A percentile compares a stretch with the other conserved stretches of the same genome.
These are phyloP conservation scores for Penicillium macrosclerotiorum DNA, from an alignment of 495 filamentous ascomycete species.

Conservation along the genomic window DNA sequence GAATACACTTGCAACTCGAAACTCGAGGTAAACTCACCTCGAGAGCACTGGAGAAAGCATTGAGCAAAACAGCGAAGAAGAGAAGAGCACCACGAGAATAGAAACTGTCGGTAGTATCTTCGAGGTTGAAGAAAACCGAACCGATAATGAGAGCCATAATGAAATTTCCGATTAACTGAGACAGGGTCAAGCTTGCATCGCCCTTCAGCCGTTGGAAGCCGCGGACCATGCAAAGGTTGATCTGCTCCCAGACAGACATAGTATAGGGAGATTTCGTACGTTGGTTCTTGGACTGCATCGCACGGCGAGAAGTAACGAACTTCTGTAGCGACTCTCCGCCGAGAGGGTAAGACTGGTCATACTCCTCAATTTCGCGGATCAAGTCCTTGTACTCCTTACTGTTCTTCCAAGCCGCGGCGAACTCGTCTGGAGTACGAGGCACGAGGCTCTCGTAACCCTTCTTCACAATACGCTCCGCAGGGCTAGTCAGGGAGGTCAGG, in stretches of 20 bases:
- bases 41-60: conserved; percentile 80
- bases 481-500: conserved; percentile 71
- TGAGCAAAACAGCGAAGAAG: conserved; percentile 90
- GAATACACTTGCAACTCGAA: too few species aligned
- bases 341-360: conserved; percentile 43
- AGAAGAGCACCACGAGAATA: conserved; percentile 80
- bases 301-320: conserved; percentile 41
- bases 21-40: conserved; percentile 58
- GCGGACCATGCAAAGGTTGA: conserved; percentile 50
- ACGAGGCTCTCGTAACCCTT: conserved; percentile 62
- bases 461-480: conserved; percentile 62
- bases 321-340: conserved; percentile 38
- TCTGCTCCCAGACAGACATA: conserved; percentile 44
- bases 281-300: conserved; percentile 43
- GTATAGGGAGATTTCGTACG: conserved; percentile 48
- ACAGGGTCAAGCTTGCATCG: conserved; percentile 73
- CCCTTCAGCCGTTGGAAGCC: conserved; percentile 62
- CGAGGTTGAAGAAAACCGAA: conserved; percentile 82
- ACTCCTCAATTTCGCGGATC: conserved; percentile 53
- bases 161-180: conserved; percentile 74
- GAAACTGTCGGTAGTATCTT: conserved; percentile 64
- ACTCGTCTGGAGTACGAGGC: conserved; percentile 71
- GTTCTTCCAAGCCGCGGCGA: conserved; percentile 60
- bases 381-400: conserved; percentile 52
- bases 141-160: conserved; percentile 82